Evolutionary conservation across 306 rosid genomes (phyloP).

Genomic region (Bauhinia variegata): DNA sequence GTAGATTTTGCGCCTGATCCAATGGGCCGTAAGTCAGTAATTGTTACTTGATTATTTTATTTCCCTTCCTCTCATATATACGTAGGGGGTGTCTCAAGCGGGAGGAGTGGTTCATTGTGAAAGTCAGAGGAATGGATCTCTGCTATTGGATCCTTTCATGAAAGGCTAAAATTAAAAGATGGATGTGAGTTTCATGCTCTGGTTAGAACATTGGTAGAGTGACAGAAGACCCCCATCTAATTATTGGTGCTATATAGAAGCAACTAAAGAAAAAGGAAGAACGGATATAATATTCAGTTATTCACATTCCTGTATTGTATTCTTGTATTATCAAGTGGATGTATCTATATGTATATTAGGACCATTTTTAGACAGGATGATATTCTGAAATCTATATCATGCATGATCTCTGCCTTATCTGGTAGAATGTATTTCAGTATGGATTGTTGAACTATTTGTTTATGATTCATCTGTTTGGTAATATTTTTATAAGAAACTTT

Average conservation of each 20-base stretch:
- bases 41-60: constrained; percentile 25
- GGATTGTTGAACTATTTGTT: constrained; percentile 15
- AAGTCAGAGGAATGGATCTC: no score
- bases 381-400: constrained; percentile 19
- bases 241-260: not conserved
- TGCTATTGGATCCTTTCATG: no score
- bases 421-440: constrained; percentile 3
- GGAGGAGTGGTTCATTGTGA: no score
- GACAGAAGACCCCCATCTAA: not conserved
- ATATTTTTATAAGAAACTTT: constrained; percentile 8
- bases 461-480: constrained; percentile 22
- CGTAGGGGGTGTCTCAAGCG: no score
- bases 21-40: constrained; percentile 81
- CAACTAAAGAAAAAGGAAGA: not conserved
- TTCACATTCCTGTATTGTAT: constrained; percentile 16
- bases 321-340: constrained; percentile 12
- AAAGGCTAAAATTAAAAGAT: not conserved
- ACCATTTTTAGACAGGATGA: not conserved
- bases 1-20: constrained; percentile 98
- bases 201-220: constrained; percentile 10
- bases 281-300: constrained; percentile 1
- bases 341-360: constrained; percentile 11
- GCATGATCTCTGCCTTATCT: constrained; percentile 6
- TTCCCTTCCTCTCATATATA: constrained; percentile 6
- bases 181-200: constrained; percentile 11